Evolutionary conservation across 306 rosid genomes (phyloP).

Genomic region (Carpinus viminea): DNA sequence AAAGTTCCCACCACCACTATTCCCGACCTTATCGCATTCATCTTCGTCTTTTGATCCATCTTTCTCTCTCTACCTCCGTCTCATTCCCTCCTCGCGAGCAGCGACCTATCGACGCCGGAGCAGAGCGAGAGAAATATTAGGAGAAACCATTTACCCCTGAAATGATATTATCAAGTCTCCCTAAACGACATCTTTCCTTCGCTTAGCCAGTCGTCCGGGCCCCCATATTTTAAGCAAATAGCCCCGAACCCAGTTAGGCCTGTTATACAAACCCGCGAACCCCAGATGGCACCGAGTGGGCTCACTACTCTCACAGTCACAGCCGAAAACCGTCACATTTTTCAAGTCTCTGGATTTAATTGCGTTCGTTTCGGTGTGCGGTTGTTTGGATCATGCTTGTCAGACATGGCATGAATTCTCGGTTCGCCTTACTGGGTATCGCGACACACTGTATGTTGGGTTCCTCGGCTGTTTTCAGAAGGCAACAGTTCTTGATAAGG

Average conservation of each 20-base stretch:
- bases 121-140: neutral
- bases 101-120: neutral
- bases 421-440: constrained; percentile 38
- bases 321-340: too few species aligned
- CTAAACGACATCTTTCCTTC: neutral
- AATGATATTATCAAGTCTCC: too few species aligned
- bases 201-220: too few species aligned
- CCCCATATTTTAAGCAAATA: too few species aligned
- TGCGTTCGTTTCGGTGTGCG: constrained; percentile 9
- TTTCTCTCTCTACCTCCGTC: neutral
- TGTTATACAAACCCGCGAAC: too few species aligned
- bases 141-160: neutral
- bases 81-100: neutral
- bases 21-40: constrained; percentile 75
- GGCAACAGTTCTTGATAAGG: constrained; percentile 69
- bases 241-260: too few species aligned
- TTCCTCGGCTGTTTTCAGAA: constrained; percentile 67
- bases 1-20: constrained; percentile 85
- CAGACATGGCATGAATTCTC: constrained; percentile 50
- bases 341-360: neutral
- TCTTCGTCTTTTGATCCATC: constrained; percentile 46
- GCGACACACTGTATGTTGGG: constrained; percentile 50
- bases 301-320: too few species aligned
- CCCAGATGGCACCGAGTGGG: too few species aligned
- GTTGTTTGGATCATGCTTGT: constrained; percentile 45